Evolutionary conservation across 306 rosid genomes (phyloP).

Genomic region (Glycyrrhiza uralensis): DNA sequence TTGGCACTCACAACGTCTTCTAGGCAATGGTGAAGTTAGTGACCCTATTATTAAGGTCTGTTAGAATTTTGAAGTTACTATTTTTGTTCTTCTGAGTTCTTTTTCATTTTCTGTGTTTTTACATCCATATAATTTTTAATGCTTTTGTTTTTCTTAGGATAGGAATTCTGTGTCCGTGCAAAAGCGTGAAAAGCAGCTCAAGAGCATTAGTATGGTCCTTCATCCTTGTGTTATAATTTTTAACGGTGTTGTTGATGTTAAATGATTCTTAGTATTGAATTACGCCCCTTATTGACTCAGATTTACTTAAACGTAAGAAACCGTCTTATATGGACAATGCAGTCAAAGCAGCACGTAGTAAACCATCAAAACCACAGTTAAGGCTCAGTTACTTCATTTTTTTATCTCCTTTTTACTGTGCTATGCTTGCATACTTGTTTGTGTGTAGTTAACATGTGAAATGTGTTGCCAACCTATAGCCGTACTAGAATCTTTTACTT

Average conservation of each 20-base stretch:
- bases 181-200: slow-evolving; percentile 95
- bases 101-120: neutral
- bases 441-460: slow-evolving; percentile 6
- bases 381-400: slow-evolving; percentile 33
- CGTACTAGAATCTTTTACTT: neutral
- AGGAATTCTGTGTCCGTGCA: slow-evolving; percentile 64
- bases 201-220: slow-evolving; percentile 65
- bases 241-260: neutral
- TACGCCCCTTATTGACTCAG: slow-evolving; percentile 43
- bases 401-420: neutral
- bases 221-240: slow-evolving; percentile 11
- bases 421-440: slow-evolving; percentile 16
- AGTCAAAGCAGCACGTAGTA: slow-evolving; percentile 70
- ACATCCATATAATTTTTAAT: slow-evolving; percentile 20
- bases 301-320: slow-evolving; percentile 81
- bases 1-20: slow-evolving; percentile 97
- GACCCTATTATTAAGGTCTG: slow-evolving; percentile 92
- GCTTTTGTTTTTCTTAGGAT: slow-evolving; percentile 51
- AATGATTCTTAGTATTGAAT: slow-evolving; percentile 26
- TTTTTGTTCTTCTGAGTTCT: slow-evolving; percentile 16
- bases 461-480: slow-evolving; percentile 18
- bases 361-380: slow-evolving; percentile 87
- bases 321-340: slow-evolving; percentile 64
- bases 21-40: slow-evolving; percentile 93
- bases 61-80: slow-evolving; percentile 19